Evolutionary conservation across 495 filamentous ascomycete genomes (phyloP).

Genomic region (Xylaria intraflava): DNA sequence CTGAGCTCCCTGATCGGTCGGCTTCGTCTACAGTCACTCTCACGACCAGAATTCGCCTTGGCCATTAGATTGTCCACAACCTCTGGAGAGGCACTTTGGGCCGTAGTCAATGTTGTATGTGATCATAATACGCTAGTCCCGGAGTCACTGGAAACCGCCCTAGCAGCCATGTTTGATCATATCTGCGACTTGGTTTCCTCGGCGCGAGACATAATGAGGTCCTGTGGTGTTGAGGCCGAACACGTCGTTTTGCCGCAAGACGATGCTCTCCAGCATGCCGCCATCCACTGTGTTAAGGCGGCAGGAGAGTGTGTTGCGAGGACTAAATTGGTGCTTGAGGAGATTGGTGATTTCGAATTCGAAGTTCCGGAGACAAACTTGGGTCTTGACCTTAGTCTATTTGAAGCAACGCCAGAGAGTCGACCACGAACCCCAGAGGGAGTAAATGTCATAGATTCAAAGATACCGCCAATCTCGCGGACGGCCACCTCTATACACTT

Average conservation of each 20-base stretch:
- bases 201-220: conserved; percentile 68
- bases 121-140: conserved; percentile 64
- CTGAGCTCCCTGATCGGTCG: conserved; percentile 86
- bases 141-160: conserved; percentile 58
- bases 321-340: conserved; percentile 76
- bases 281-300: conserved; percentile 82
- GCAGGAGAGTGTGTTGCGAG: conserved; percentile 87
- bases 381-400: conserved; percentile 40
- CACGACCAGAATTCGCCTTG: conserved; percentile 70
- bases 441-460: conserved; percentile 28
- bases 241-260: conserved; percentile 77
- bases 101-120: conserved; percentile 77
- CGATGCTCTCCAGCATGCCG: conserved; percentile 64
- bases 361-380: conserved; percentile 44
- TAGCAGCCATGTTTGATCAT: conserved; percentile 70
- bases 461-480: conserved; percentile 22
- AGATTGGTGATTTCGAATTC: conserved; percentile 90
- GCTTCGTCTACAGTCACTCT: conserved; percentile 84
- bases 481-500: conserved; percentile 13
- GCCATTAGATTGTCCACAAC: conserved; percentile 66
- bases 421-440: conserved; percentile 34
- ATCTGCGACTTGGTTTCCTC: conserved; percentile 73
- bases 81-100: conserved; percentile 69
- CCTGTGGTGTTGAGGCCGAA: conserved; percentile 53
- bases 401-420: conserved; percentile 28